These are phyloP conservation scores for Pleurotus eryngii DNA, from an alignment of 768 basidiomycete species.

Conservation along the genomic window DNA sequence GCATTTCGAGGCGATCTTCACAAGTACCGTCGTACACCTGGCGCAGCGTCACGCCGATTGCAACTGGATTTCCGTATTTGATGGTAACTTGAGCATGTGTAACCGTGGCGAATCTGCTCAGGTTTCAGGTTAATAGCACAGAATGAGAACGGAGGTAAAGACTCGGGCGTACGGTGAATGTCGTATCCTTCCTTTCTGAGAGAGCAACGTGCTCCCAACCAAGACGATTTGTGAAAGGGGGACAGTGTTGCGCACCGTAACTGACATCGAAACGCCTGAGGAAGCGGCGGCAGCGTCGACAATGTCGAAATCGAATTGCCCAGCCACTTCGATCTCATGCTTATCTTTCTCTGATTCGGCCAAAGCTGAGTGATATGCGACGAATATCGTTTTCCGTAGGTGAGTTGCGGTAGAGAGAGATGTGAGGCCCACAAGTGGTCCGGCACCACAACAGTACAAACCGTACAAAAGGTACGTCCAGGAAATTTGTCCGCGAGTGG, in stretches of 20 bases:
- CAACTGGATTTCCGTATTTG: slow-evolving; percentile 19
- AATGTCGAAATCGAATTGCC: slow-evolving; percentile 48
- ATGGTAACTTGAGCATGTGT: slow-evolving; percentile 17
- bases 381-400: slow-evolving; percentile 32
- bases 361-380: slow-evolving; percentile 36
- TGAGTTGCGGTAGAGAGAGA: slow-evolving; percentile 24
- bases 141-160: not conserved
- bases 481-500: slow-evolving; percentile 9
- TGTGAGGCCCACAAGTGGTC: slow-evolving; percentile 32
- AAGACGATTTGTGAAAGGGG: slow-evolving; percentile 27
- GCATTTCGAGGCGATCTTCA: slow-evolving; percentile 51
- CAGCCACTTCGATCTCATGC: slow-evolving; percentile 43
- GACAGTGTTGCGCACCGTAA: slow-evolving; percentile 24
- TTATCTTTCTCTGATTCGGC: slow-evolving; percentile 56
- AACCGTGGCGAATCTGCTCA: slow-evolving; percentile 21
- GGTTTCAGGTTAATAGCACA: not conserved
- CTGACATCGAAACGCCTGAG: slow-evolving; percentile 15
- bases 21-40: slow-evolving; percentile 42
- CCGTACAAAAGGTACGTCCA: slow-evolving; percentile 20
- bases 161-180: slow-evolving; percentile 21
- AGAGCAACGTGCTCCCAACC: slow-evolving; percentile 24
- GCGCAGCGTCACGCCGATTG: slow-evolving; percentile 29
- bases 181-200: slow-evolving; percentile 22
- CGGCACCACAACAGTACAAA: slow-evolving; percentile 23
- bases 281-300: slow-evolving; percentile 34